phyloP scores from a whole-genome alignment of 1,284 basidiomycete genomes.

The Fomitiporia mediterranea region DNA sequence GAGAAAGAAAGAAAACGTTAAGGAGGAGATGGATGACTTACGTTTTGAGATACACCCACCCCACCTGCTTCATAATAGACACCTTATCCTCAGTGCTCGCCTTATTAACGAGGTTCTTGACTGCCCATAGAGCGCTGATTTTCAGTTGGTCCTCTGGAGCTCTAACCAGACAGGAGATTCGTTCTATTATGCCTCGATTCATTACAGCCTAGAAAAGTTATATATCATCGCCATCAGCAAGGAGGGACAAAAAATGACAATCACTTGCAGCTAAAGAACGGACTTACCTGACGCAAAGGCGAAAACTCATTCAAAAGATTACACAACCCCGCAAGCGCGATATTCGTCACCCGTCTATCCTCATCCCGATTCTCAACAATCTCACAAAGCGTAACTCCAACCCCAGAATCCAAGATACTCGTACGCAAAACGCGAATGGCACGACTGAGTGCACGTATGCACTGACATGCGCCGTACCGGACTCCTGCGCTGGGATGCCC shows the following conservation, averaged over 20 bases:
- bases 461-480: constrained; percentile 81
- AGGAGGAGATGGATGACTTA: constrained; percentile 32
- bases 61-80: constrained; percentile 57
- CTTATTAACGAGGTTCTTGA: constrained; percentile 74
- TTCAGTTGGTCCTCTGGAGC: constrained; percentile 53
- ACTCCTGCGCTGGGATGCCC: constrained; percentile 65
- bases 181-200: constrained; percentile 56
- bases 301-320: constrained; percentile 87
- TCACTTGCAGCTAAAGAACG: background rate
- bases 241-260: background rate
- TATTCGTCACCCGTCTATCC: constrained; percentile 66
- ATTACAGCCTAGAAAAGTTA: constrained; percentile 52
- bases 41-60: constrained; percentile 54
- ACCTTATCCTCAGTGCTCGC: constrained; percentile 54
- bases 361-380: constrained; percentile 53
- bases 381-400: constrained; percentile 66
- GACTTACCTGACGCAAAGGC: constrained; percentile 64
- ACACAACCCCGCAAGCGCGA: constrained; percentile 73
- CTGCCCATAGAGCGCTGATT: constrained; percentile 72
- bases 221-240: no score
- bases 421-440: constrained; percentile 77
- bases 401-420: constrained; percentile 75
- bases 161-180: constrained; percentile 54
- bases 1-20: no score
- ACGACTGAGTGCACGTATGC: constrained; percentile 74